These are phyloP conservation scores for Cystobasidium slooffiae DNA, from an alignment of 1,284 basidiomycete genomes.

Conservation along the genomic window DNA sequence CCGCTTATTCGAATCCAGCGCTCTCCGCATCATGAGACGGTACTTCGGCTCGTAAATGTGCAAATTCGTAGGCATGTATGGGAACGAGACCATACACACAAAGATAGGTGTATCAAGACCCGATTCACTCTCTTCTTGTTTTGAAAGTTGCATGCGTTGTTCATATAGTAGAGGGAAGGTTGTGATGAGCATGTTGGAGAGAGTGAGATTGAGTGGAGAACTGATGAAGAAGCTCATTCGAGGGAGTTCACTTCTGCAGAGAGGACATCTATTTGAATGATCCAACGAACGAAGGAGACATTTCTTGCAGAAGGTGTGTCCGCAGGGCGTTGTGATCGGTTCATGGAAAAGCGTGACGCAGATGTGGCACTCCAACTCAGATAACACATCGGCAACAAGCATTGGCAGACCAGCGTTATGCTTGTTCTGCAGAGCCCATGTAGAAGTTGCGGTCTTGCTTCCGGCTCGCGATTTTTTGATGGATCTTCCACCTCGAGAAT, in stretches of 20 bases:
- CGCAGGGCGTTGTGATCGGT: constrained; percentile 89
- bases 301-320: constrained; percentile 89
- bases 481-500: not conserved
- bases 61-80: constrained; percentile 82
- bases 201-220: constrained; percentile 47
- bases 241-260: constrained; percentile 67
- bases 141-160: constrained; percentile 43
- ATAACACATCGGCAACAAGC: constrained; percentile 63
- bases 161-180: constrained; percentile 49
- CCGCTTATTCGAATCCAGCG: constrained; percentile 73
- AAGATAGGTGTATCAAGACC: constrained; percentile 86
- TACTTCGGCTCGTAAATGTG: constrained; percentile 92
- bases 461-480: constrained; percentile 3
- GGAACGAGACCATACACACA: constrained; percentile 85
- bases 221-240: constrained; percentile 47
- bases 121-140: constrained; percentile 44
- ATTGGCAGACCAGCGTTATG: constrained; percentile 11
- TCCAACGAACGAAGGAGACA: constrained; percentile 89
- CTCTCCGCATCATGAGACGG: constrained; percentile 89
- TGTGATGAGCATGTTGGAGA: constrained; percentile 45
- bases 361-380: constrained; percentile 84
- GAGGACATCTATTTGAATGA: constrained; percentile 77
- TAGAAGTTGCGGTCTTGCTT: constrained; percentile 2
- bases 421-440: constrained; percentile 22
- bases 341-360: constrained; percentile 82